phyloP scores from a whole-genome alignment of 192 early-diverging fungal genomes.

The Coemansia sp. region DNA sequence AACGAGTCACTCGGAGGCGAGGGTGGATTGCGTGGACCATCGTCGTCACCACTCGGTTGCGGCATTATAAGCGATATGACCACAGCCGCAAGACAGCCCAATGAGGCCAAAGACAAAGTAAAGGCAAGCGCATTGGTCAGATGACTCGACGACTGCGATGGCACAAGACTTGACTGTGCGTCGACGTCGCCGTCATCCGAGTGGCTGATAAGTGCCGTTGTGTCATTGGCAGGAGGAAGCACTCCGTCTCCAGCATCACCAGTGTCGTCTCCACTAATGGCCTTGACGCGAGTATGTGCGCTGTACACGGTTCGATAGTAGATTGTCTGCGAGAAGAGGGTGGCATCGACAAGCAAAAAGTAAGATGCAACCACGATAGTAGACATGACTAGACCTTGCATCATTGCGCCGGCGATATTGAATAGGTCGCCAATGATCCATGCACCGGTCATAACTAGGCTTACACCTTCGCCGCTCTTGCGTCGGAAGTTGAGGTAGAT shows the following conservation, averaged over 20 bases:
- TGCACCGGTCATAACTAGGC: conserved; percentile 68
- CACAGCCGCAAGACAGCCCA: conserved; percentile 34
- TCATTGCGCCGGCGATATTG: conserved; percentile 71
- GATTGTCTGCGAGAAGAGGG: conserved; percentile 66
- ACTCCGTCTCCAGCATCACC: conserved; percentile 1
- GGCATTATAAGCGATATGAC: conserved; percentile 23
- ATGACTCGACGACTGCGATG: conserved; percentile 10
- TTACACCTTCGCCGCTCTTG: conserved; percentile 77
- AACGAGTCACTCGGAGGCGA: not conserved
- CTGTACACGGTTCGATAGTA: conserved; percentile 61
- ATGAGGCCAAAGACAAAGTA: conserved; percentile 29
- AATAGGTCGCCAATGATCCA: conserved; percentile 83
- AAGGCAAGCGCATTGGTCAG: conserved; percentile 23
- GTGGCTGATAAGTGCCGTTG: conserved; percentile 9
- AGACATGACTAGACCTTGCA: conserved; percentile 72
- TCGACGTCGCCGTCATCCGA: conserved; percentile 5
- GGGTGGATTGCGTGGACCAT: not conserved
- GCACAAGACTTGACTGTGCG: conserved; percentile 10
- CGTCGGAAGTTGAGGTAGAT: conserved; percentile 76
- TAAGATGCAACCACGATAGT: conserved; percentile 73
- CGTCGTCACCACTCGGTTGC: not conserved
- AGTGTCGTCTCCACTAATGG: not conserved
- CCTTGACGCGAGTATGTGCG: conserved; percentile 27
- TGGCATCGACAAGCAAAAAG: conserved; percentile 72
- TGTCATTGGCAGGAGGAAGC: not conserved